Percentiles rank a stretch among this genome's conserved stretches.
Conservation (phyloP, 2,329 filamentous ascomycete species). For the Fusarium acutatum region DNA sequence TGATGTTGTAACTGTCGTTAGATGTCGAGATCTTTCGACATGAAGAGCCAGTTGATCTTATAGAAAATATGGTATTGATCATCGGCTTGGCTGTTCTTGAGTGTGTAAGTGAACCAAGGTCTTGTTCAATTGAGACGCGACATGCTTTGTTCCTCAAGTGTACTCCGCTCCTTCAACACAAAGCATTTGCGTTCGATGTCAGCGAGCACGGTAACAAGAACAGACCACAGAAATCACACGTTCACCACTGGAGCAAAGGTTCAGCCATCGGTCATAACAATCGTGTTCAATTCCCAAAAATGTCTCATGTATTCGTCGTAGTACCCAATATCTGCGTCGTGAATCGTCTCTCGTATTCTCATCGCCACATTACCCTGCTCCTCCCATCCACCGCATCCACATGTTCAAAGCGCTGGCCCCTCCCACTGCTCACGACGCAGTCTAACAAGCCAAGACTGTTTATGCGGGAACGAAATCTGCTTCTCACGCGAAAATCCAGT, state of each 20-base stretch:
- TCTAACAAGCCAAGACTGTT: conserved; percentile 87
- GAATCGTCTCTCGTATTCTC: conserved; percentile 31
- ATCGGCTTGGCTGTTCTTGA: background rate
- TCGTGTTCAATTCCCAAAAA: background rate
- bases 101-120: background rate
- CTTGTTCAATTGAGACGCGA: background rate
- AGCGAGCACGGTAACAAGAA: background rate
- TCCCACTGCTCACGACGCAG: conserved; percentile 83
- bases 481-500: conserved; percentile 87
- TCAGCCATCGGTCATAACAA: fast-evolving
- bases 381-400: background rate
- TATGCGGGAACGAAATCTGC: conserved; percentile 89
- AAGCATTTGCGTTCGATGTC: background rate
- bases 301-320: background rate
- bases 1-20: background rate
- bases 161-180: background rate
- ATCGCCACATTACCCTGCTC: background rate
- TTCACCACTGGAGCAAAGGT: background rate
- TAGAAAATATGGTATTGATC: fast-evolving
- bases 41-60: background rate
- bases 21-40: fast-evolving
- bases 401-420: conserved; percentile 65
- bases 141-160: background rate
- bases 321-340: background rate
- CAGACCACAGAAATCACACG: too few relatives aligned